Evolutionary conservation across 306 rosid species (phyloP), one percentile per base, ranked within the genome.

Genomic region (Rosa multiflora): DNA sequence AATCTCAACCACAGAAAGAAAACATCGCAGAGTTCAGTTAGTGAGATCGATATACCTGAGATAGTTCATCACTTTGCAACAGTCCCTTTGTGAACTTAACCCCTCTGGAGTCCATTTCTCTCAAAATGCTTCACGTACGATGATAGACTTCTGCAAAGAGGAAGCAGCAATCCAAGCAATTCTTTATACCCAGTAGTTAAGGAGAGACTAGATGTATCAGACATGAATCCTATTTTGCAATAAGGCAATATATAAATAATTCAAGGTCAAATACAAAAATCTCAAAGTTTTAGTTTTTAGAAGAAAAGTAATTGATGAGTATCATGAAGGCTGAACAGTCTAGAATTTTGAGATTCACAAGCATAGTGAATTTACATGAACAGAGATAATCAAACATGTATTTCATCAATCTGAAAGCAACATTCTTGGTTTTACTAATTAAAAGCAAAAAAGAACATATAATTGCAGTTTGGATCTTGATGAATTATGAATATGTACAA

Each of bases 31-130:
- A 32, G 32, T 29, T 29, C 1, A 63, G 10, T 10, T 13, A 14
- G 6, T 17, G 4, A 37, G 63, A 64, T 58, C 7, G 67, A 67
- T 10, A 32, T 17, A 26, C 82, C 58, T 51, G 61, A 79, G 53
- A 71, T 68, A 89, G 85, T 2, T 73, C 83, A 51, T 86, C 87
- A 58, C 86, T 89, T 42, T 81, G 87, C 86, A 88, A n/a, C 49
- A 89, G 17, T 3, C 79, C 74, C 77, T 73, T 80, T 23, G 8
- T 1, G 1, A 20, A 18, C 72, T 44, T 47, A 1, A 44, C 61
- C 13, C 1, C 51, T 15, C 26, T 12, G 68, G 26, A 15, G 18
- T 84, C 85, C 90, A 87, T 89, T 74, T 32, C 37, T 70, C 77
- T 76, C 81, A 37, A 79, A 72, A 47, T 29, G 3, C 29, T 21